Percentiles rank a stretch among this genome's conserved stretches.
Evolutionary conservation across 2,329 filamentous ascomycete genomes (phyloP).

Genomic region (Stachybotrys elegans): DNA sequence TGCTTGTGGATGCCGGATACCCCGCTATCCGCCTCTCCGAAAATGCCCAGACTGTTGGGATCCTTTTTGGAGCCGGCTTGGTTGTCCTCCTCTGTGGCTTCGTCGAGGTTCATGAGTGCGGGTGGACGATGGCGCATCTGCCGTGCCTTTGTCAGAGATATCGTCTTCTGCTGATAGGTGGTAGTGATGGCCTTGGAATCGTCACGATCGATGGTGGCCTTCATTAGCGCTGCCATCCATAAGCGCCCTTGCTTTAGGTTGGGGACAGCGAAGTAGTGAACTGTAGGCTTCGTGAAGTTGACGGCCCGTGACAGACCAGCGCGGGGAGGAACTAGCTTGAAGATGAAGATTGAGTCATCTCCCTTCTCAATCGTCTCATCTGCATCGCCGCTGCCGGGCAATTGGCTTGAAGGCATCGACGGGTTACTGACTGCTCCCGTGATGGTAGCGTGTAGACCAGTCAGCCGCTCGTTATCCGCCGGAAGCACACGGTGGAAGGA

Average conservation of each 20-base stretch:
- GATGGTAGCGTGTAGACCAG: conserved; percentile 84
- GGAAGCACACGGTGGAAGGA: conserved; percentile 95
- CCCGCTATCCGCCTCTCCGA: conserved; percentile 37
- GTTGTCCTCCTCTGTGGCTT: conserved; percentile 25
- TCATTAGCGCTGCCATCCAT: conserved; percentile 99
- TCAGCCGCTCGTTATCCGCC: conserved; percentile 85
- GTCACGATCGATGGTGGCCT: conserved; percentile 95
- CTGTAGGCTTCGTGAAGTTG: conserved; percentile 94
- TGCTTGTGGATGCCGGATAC: conserved; percentile 37
- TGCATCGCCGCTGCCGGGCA: conserved; percentile 38
- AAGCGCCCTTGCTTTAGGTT: conserved; percentile 81
- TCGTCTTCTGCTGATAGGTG: conserved; percentile 96
- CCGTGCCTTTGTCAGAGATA: conserved; percentile 82
- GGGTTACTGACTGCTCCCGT: conserved; percentile 66
- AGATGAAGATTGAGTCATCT: conserved; percentile 85
- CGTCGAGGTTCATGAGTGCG: conserved; percentile 70
- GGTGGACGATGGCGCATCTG: conserved; percentile 86
- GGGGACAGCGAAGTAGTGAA: conserved; percentile 96
- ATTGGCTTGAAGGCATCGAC: conserved; percentile 47
- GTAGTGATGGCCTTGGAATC: conserved; percentile 73
- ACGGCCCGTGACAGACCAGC: conserved; percentile 83
- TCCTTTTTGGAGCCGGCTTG: conserved; percentile 15
- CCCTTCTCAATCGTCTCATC: conserved; percentile 34
- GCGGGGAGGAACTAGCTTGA: conserved; percentile 92
- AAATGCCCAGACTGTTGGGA: conserved; percentile 36